These are phyloP conservation scores for Avicennia marina DNA, from an alignment of 257 asterid genomes.

Conservation along the genomic window DNA sequence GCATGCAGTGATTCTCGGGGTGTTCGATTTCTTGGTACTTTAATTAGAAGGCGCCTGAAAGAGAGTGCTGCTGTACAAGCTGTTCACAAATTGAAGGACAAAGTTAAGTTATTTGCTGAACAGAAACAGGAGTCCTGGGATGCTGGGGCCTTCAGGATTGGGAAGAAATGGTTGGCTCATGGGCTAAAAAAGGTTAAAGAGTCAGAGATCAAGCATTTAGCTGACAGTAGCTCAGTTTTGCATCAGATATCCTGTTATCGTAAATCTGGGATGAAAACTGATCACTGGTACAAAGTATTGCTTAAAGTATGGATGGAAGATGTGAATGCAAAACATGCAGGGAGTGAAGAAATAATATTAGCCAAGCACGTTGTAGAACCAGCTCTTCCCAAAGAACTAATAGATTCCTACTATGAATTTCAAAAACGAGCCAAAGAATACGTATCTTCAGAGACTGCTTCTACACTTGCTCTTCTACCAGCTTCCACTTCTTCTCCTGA, in stretches of 20 bases:
- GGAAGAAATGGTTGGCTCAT: conserved; percentile 83
- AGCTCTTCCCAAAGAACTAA: conserved; percentile 73
- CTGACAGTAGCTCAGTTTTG: conserved; percentile 50
- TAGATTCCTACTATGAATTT: conserved; percentile 62
- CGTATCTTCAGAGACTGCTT: conserved; percentile 62
- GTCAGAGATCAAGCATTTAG: conserved; percentile 77
- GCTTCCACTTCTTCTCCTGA: conserved; percentile 28
- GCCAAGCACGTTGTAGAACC: conserved; percentile 65
- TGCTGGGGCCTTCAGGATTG: conserved; percentile 61
- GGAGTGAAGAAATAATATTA: conserved; percentile 46
- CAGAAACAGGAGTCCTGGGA: conserved; percentile 86
- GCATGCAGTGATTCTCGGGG: conserved; percentile 49
- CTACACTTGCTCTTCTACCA: conserved; percentile 64
- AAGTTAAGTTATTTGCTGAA: conserved; percentile 52
- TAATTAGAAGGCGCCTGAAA: conserved; percentile 48
- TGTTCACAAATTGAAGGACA: conserved; percentile 84
- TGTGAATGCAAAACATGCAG: conserved; percentile 33
- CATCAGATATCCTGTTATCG: conserved; percentile 55
- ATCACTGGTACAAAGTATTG: conserved; percentile 80
- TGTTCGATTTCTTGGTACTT: conserved; percentile 69
- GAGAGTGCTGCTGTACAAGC: conserved; percentile 65
- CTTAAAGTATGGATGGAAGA: conserved; percentile 82
- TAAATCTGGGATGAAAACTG: conserved; percentile 86
- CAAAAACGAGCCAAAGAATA: conserved; percentile 62
- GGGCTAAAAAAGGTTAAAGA: conserved; percentile 93